Evolutionary conservation across 441 rosid species (phyloP), one percentile per base, ranked within the genome.

Genomic region (Erodium texanum): DNA sequence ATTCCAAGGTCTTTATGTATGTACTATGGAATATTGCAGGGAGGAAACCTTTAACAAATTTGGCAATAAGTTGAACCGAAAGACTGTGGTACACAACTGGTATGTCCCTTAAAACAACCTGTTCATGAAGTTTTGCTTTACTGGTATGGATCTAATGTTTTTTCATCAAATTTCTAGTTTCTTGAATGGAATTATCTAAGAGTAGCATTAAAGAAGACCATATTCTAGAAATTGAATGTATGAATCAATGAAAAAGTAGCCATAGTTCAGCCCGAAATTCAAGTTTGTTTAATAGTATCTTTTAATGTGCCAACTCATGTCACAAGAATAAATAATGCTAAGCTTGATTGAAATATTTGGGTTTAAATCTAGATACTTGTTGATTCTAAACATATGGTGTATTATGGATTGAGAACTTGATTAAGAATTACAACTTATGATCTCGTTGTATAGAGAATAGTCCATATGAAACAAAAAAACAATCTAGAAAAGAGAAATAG

Each of bases 41-140:
- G 96, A 89, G 79, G 93, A 89, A 79, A 89, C 96, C 15, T 89
- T 89, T 87, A 84, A 83, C 76, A 73, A 78, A 75, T 89, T 89
- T 48, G 83, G 89, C 66, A 19, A 64, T 70, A 81, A 87, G 78
- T 70, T 89, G 77, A 79, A 65, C 77, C 84, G 72, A 9, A 86
- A 86, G 79, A 89, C 91, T 7, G 86, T 89, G 61, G 89, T 89
- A 34, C 93, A 87, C 76, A 85, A 89, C 79, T 89, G 93, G 88
- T 87, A 80, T 70, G 69, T 69, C 63, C 27, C 67, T 38, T 10
- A 7, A 38, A 38, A 38, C 45, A 27, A 27, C 29, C 45, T 38
- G 11, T 38, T 38, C 45, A 38, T 38, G 45, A 2, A 38, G 10
- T 38, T 38, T 38, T 38, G 45, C 45, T 38, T 7, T 2, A 38